Percentiles rank a stretch among this genome's conserved stretches.
These are phyloP conservation scores for Termitomyces sp. DNA, from an alignment of 768 basidiomycete species.

Conservation along the genomic window DNA sequence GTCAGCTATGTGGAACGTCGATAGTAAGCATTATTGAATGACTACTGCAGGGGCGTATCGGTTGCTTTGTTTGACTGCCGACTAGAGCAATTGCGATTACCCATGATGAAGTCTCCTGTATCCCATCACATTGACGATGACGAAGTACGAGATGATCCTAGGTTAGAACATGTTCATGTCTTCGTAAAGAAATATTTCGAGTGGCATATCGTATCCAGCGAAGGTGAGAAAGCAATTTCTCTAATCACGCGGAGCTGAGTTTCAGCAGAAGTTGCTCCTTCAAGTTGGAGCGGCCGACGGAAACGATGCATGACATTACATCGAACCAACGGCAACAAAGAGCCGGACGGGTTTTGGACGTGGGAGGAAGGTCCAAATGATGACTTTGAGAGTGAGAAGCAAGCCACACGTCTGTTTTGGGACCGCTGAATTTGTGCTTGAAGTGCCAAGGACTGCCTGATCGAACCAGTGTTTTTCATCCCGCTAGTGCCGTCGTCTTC, in stretches of 20 bases:
- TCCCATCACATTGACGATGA: constrained; percentile 3
- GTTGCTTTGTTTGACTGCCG: constrained; percentile 59
- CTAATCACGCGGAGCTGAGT: not conserved
- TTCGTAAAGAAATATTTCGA: constrained; percentile 53
- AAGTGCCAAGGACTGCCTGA: not conserved
- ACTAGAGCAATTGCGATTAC: constrained; percentile 43
- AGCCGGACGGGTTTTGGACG: constrained; percentile 2
- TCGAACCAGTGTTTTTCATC: no score
- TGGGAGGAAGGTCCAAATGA: constrained; percentile 10
- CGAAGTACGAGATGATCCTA: constrained; percentile 1
- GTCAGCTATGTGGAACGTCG: not conserved
- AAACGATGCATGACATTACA: constrained; percentile 7
- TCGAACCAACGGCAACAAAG: not conserved
- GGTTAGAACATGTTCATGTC: constrained; percentile 29
- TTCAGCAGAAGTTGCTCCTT: not conserved
- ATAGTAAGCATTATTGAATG: not conserved
- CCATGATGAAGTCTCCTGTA: constrained; percentile 31
- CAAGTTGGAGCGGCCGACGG: not conserved
- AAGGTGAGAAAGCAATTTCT: constrained; percentile 24
- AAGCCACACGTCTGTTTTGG: constrained; percentile 5
- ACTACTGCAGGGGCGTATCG: constrained; percentile 13
- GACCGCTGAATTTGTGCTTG: not conserved
- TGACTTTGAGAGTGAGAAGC: not conserved
- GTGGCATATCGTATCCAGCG: constrained; percentile 36
- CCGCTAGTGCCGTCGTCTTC: no score